Percentiles rank a stretch among this genome's conserved stretches.
Evolutionary conservation across 345 rosid genomes (phyloP).

Genomic region (Xanthoceras sorbifolium): DNA sequence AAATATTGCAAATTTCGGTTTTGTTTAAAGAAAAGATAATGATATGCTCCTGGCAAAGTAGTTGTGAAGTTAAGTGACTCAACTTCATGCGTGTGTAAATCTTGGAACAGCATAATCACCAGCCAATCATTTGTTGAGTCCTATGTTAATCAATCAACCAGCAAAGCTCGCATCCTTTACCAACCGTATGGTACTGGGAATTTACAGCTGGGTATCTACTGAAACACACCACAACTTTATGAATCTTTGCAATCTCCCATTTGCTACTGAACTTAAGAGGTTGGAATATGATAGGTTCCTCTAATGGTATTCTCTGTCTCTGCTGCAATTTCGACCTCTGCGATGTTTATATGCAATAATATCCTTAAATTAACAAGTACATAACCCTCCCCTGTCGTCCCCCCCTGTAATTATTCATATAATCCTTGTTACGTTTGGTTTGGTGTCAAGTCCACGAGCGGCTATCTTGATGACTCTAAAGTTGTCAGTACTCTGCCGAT

Average conservation of each 20-base stretch:
- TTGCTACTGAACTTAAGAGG: not conserved
- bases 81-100: slow-evolving; percentile 15
- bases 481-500: slow-evolving; percentile 3
- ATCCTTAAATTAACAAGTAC: slow-evolving; percentile 15
- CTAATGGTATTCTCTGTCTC: slow-evolving; percentile 17
- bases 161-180: not conserved
- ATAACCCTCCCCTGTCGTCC: not conserved
- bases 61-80: not conserved
- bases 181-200: not conserved
- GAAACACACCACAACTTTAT: not conserved
- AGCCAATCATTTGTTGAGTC: slow-evolving; percentile 8
- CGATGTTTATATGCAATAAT: slow-evolving; percentile 12
- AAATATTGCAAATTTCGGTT: too few species aligned
- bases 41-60: too few species aligned
- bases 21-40: too few species aligned
- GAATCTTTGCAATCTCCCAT: slow-evolving; percentile 11
- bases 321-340: slow-evolving; percentile 11
- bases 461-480: slow-evolving; percentile 16
- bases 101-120: slow-evolving; percentile 13
- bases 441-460: slow-evolving; percentile 7
- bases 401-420: not conserved
- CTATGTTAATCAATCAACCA: not conserved
- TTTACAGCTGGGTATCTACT: slow-evolving; percentile 8
- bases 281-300: slow-evolving; percentile 1
- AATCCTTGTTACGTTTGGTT: slow-evolving; percentile 13